Base-by-base conservation (phyloP, 1,284 basidiomycete species). In the Inonotus hispidus region DNA sequence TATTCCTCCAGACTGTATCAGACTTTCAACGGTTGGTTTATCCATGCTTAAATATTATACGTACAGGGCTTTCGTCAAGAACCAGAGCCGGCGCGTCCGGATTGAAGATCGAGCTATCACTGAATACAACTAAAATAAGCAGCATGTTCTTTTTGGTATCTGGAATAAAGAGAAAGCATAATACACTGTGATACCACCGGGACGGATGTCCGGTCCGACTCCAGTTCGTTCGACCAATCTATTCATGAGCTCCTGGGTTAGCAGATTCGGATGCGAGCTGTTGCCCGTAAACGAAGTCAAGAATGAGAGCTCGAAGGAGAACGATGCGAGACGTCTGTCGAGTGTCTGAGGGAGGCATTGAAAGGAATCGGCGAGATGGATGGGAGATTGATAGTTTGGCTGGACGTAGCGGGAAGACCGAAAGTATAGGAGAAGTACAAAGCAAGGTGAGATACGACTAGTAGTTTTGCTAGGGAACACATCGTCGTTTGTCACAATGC, bases 101-200 rank as follows among this genome's bases (percentile, higher is more conserved):
- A 37, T 68, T 65, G 56, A 69, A 75, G 5, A 70, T 68, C 7
- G 69, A 69, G 55, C 73, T 74, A 57, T 75, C 74, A 21, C 70
- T 72, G 46, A 43, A 8, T 11, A 43, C 11, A 56, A 37, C 19
- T 41, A 39, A 10, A 11, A 45, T 25, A 41, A 54, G 16, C 6
- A n/a, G 2, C 13, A 16, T 55, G 23, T 16, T 11, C 16, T 25
- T 46, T 45, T 27, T 35, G n/a, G 35, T 32, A 27, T 29, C 41
- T 21, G n/a, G 23, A 55, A 29, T 6, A 60, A 14, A 41, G 38
- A 16, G n/a, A 11, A 32, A 37, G n/a, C 37, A 16, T 58, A 66
- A 8, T 61, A 71, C 69, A 73, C 70, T 14, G 74, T 73, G 38
- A 74, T 74, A 7, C 74, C 74, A 25, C 74, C 73, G 7, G 74